Evolutionary conservation across 495 filamentous ascomycete species (phyloP).

Genomic region (Hypoxylon cercidicola): DNA sequence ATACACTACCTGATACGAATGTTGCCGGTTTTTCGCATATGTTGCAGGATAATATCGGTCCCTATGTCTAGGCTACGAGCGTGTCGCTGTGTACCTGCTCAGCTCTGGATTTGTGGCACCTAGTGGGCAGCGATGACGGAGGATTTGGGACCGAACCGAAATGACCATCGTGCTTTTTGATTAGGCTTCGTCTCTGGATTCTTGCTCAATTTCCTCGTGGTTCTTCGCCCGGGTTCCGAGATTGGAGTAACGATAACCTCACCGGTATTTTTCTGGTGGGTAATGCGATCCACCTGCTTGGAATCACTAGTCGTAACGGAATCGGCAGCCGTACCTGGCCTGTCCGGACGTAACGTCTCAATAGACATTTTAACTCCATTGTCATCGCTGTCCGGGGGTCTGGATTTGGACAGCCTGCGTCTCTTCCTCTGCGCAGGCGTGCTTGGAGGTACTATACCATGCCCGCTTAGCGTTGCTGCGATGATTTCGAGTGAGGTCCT

Average conservation of each 20-base stretch:
- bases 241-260: not conserved
- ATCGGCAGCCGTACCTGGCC: not conserved
- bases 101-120: not conserved
- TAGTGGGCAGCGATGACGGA: slow-evolving; percentile 8
- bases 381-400: slow-evolving; percentile 3
- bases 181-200: slow-evolving; percentile 4
- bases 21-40: not conserved
- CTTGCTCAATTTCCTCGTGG: slow-evolving; percentile 13
- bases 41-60: not conserved
- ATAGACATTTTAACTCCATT: slow-evolving; percentile 11
- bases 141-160: slow-evolving; percentile 4
- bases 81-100: not conserved
- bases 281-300: not conserved
- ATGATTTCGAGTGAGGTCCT: slow-evolving; percentile 15
- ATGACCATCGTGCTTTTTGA: slow-evolving; percentile 12
- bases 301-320: not conserved
- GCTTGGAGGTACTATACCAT: slow-evolving; percentile 2
- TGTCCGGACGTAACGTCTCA: slow-evolving; percentile 18
- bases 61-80: not conserved
- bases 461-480: slow-evolving; percentile 4
- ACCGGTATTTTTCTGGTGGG: not conserved
- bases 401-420: slow-evolving; percentile 40
- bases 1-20: not conserved
- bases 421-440: slow-evolving; percentile 25
- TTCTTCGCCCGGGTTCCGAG: not conserved